These are phyloP conservation scores for Stentor roeselii DNA, from an alignment of 73 alveolate species.

Conservation along the genomic window DNA sequence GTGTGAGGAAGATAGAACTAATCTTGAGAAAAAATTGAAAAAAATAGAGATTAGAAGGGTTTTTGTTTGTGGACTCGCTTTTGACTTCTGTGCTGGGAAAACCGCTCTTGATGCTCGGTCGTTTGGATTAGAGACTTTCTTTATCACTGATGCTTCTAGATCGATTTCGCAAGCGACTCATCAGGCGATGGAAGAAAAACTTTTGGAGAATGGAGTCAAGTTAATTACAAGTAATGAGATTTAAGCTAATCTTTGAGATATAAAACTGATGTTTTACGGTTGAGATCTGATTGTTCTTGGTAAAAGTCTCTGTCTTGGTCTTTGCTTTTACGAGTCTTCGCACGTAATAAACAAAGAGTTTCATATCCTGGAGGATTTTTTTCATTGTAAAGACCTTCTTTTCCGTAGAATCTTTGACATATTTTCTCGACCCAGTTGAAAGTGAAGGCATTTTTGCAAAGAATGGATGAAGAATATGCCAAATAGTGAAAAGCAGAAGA, in stretches of 20 bases:
- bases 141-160: conserved; percentile 81
- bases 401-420: not conserved
- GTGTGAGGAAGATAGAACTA: conserved; percentile 72
- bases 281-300: not conserved
- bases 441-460: too few species aligned
- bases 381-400: conserved; percentile 22
- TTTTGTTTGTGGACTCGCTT: conserved; percentile 88
- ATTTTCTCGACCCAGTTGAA: not conserved
- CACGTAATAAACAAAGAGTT: not conserved
- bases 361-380: conserved; percentile 5
- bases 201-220: conserved; percentile 15
- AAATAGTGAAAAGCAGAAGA: not conserved
- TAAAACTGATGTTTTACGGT: not conserved
- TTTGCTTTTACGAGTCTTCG: not conserved
- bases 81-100: conserved; percentile 93
- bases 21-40: conserved; percentile 52
- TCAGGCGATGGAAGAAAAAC: conserved; percentile 11
- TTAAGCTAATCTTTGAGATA: too few species aligned
- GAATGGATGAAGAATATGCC: not conserved
- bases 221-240: conserved; percentile 4
- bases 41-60: conserved; percentile 56
- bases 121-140: conserved; percentile 70
- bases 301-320: not conserved
- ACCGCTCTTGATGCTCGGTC: conserved; percentile 93
- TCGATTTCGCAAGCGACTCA: conserved; percentile 63